These are phyloP conservation scores for Cordyceps militaris DNA, from an alignment of 2,329 filamentous ascomycete species.

Conservation along the genomic window DNA sequence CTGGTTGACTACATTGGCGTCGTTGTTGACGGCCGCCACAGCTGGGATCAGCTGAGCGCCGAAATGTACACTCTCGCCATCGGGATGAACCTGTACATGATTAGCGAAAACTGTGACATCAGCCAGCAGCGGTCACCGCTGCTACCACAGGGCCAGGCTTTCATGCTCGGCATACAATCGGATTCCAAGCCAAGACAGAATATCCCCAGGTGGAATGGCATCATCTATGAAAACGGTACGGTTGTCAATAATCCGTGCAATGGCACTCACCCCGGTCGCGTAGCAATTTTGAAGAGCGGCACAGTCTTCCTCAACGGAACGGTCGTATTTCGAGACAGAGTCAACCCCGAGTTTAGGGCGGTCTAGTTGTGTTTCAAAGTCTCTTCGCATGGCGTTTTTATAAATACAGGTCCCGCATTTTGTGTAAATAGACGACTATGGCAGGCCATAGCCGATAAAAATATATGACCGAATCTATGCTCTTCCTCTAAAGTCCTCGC, in stretches of 20 bases:
- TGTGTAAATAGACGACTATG: not conserved
- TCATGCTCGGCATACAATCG: not conserved
- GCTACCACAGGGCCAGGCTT: conserved; percentile 5
- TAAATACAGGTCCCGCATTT: not conserved
- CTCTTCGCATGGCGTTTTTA: not conserved
- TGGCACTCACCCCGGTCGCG: conserved; percentile 17
- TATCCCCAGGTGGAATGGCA: conserved; percentile 21
- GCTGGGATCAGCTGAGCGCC: conserved; percentile 24
- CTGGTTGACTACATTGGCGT: conserved; percentile 27
- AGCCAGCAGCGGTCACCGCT: conserved; percentile 20
- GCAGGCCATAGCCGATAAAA: conserved; percentile 1
- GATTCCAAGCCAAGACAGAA: not conserved
- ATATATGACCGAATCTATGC: not conserved
- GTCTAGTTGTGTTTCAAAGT: not conserved
- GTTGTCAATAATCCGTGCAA: conserved; percentile 19
- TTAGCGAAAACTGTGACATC: conserved; percentile 27
- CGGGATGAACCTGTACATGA: conserved; percentile 26
- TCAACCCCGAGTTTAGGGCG: conserved; percentile 17
- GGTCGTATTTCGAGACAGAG: conserved; percentile 15
- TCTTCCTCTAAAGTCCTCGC: not conserved
- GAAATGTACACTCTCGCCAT: conserved; percentile 26
- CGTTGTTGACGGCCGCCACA: conserved; percentile 19
- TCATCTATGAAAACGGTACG: conserved; percentile 27
- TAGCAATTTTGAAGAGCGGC: conserved; percentile 20
- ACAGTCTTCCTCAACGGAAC: conserved; percentile 23